Evolutionary conservation across 1,284 basidiomycete species (phyloP).

Genomic region (Afroboletus lepidellus): DNA sequence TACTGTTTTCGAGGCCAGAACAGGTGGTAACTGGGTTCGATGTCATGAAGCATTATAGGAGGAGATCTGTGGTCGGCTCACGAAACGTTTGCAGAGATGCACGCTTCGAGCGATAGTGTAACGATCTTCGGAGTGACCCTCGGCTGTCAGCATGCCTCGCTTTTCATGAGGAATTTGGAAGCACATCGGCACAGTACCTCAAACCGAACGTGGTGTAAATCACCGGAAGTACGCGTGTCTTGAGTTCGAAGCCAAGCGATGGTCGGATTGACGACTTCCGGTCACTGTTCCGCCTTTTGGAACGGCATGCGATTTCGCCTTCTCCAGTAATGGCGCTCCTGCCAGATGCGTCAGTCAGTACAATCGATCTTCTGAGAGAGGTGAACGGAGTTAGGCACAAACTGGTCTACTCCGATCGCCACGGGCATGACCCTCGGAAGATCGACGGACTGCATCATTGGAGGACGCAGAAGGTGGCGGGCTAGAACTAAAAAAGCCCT

Average conservation of each 20-base stretch:
- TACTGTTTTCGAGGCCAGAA: background rate
- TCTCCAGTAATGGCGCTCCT: too few species aligned
- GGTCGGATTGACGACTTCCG: background rate
- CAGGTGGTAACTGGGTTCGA: background rate
- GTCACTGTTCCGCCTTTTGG: too few species aligned
- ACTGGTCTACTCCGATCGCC: background rate
- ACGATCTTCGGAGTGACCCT: too few species aligned
- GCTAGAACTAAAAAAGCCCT: background rate
- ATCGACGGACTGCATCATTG: slow-evolving; percentile 11
- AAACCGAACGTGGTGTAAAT: background rate
- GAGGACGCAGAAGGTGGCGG: background rate
- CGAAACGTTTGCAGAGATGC: background rate
- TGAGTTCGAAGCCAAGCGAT: background rate
- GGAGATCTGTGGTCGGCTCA: background rate
- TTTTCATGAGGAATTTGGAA: too few species aligned
- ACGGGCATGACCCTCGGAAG: slow-evolving; percentile 9
- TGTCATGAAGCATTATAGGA: background rate
- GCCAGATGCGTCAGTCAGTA: background rate
- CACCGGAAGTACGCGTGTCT: background rate
- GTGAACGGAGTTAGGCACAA: background rate
- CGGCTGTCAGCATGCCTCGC: too few species aligned
- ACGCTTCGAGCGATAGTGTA: too few species aligned
- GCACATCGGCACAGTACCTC: too few species aligned
- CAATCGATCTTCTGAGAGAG: slow-evolving; percentile 6
- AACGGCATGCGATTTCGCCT: background rate